These are phyloP conservation scores for Fraxinus paxiana DNA, from an alignment of 305 asterid species.

Conservation along the genomic window DNA sequence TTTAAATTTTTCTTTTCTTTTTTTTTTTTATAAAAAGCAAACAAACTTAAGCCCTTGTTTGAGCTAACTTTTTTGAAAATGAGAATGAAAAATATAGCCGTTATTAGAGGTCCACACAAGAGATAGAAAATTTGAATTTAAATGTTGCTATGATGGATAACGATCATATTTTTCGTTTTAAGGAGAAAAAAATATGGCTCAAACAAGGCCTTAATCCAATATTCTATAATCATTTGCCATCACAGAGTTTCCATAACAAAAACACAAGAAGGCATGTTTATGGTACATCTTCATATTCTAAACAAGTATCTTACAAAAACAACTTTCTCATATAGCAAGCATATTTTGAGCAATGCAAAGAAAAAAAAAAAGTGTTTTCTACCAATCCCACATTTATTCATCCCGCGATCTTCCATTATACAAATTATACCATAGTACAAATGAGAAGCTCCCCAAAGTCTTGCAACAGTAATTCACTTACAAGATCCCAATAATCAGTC, in stretches of 20 bases:
- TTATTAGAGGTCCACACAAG: no score
- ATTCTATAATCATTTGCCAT: not conserved
- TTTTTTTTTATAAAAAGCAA: not conserved
- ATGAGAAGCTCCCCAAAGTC: constrained; percentile 1
- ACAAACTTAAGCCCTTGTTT: no score
- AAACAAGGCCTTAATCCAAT: not conserved
- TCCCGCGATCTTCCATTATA: constrained; percentile 1
- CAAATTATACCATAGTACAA: constrained; percentile 16
- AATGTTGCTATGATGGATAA: no score
- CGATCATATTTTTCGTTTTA: no score
- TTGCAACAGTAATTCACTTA: constrained; percentile 20
- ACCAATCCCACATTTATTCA: constrained; percentile 12
- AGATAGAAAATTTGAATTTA: no score
- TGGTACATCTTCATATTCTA: not conserved
- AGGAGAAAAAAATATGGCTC: no score
- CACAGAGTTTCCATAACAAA: not conserved
- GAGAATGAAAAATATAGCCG: no score
- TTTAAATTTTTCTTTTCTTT: not conserved
- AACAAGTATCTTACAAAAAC: not conserved
- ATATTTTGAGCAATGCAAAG: not conserved
- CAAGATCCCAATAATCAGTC: constrained; percentile 14
- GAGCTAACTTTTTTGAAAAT: no score
- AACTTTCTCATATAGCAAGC: not conserved
- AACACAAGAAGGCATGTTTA: not conserved
- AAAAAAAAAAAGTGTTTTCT: not conserved